Evolutionary conservation across 768 basidiomycete genomes (phyloP).

Genomic region (Kwoniella shandongensis): DNA sequence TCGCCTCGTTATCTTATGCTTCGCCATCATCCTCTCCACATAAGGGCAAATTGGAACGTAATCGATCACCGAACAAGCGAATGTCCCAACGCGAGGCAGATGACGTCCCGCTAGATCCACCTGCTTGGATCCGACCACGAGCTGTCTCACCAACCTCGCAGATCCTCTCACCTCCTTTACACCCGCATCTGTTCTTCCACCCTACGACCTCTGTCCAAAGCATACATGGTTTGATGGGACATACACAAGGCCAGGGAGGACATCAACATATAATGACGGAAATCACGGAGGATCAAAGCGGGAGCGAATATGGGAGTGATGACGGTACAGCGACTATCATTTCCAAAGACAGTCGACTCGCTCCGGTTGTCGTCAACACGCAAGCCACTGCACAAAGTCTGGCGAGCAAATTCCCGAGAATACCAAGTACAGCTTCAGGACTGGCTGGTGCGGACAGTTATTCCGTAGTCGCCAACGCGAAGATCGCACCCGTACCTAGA

Average conservation of each 20-base stretch:
- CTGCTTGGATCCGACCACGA: slow-evolving; percentile 39
- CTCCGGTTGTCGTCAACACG: not conserved
- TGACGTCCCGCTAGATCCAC: slow-evolving; percentile 9
- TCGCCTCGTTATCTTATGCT: slow-evolving; percentile 6
- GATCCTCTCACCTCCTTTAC: slow-evolving; percentile 32
- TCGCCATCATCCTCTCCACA: not conserved
- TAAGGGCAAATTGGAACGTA: not conserved
- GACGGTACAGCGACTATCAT: not conserved
- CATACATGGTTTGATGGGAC: not conserved
- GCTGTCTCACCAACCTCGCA: slow-evolving; percentile 31
- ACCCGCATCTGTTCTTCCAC: slow-evolving; percentile 45
- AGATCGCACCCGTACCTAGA: not conserved
- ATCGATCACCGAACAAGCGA: slow-evolving; percentile 30
- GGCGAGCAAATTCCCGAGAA: slow-evolving; percentile 17
- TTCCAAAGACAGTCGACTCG: not conserved
- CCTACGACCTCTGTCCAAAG: not conserved
- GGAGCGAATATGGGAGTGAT: slow-evolving; percentile 16
- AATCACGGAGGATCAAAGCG: not conserved
- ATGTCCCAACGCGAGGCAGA: not conserved
- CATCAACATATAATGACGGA: slow-evolving; percentile 4
- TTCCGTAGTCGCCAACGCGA: not conserved
- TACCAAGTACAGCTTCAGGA: slow-evolving; percentile 30
- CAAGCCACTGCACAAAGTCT: not conserved
- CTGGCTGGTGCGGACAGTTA: slow-evolving; percentile 15
- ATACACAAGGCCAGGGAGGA: not conserved